Conservation (phyloP, 805 yeast genomes). For the Candida vaughaniae region DNA sequence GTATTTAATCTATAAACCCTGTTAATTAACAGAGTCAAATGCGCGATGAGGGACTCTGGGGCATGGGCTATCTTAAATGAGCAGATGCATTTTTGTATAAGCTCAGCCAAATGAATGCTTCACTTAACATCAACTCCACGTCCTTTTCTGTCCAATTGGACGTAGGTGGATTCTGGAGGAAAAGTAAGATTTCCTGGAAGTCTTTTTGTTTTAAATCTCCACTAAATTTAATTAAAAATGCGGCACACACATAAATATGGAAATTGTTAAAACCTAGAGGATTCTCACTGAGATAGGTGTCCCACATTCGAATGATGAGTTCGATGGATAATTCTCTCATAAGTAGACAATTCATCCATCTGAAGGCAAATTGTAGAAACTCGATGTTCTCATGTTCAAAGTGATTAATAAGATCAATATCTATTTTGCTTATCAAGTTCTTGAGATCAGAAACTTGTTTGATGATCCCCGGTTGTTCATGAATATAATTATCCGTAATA, state of each 20-base stretch:
- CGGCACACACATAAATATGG: conserved; percentile 97
- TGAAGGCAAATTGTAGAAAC: conserved; percentile 90
- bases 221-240: conserved; percentile 87
- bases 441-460: conserved; percentile 83
- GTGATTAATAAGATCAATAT: conserved; percentile 68
- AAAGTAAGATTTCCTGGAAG: conserved; percentile 91
- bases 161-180: conserved; percentile 89
- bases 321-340: conserved; percentile 88
- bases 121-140: conserved; percentile 86
- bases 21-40: conserved; percentile 10
- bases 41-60: conserved; percentile 12
- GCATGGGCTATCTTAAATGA: conserved; percentile 46
- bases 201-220: conserved; percentile 77
- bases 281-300: conserved; percentile 78
- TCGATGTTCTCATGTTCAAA: conserved; percentile 82
- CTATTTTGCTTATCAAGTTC: conserved; percentile 78
- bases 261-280: conserved; percentile 84
- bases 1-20: neutral
- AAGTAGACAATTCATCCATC: conserved; percentile 98
- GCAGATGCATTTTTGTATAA: conserved; percentile 88
- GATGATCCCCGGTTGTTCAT: conserved; percentile 96
- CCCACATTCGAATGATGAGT: conserved; percentile 94
- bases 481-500: conserved; percentile 94
- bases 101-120: conserved; percentile 96
- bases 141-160: conserved; percentile 83